These are phyloP conservation scores for Trametopsis cervina DNA, from an alignment of 768 basidiomycete genomes.

Conservation along the genomic window DNA sequence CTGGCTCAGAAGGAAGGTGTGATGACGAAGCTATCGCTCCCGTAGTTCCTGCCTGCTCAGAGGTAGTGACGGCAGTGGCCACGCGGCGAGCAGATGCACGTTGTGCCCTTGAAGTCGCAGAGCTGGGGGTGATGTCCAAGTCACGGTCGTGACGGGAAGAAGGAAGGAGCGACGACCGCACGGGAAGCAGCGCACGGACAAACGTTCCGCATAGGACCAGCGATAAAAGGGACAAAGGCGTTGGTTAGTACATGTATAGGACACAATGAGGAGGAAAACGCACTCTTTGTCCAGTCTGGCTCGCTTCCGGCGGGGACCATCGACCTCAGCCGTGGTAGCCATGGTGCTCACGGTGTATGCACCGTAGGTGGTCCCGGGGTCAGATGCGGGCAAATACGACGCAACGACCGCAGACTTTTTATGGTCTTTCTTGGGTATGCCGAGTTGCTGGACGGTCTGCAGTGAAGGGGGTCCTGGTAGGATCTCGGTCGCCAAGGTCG, in stretches of 20 bases:
- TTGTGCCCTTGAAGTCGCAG: slow-evolving; percentile 19
- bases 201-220: slow-evolving; percentile 7
- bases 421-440: slow-evolving; percentile 60
- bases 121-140: neutral
- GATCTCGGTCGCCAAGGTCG: slow-evolving; percentile 81
- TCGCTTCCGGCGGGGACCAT: slow-evolving; percentile 66
- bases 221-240: neutral
- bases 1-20: slow-evolving; percentile 47
- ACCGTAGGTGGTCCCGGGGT: slow-evolving; percentile 86
- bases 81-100: slow-evolving; percentile 23
- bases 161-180: neutral
- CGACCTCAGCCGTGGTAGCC: slow-evolving; percentile 44
- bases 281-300: slow-evolving; percentile 69
- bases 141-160: slow-evolving; percentile 1
- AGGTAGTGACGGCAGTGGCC: slow-evolving; percentile 7
- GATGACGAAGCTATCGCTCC: slow-evolving; percentile 30
- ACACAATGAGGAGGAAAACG: slow-evolving; percentile 25
- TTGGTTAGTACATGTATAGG: slow-evolving; percentile 17
- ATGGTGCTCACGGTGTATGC: slow-evolving; percentile 44
- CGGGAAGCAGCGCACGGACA: slow-evolving; percentile 7
- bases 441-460: slow-evolving; percentile 60
- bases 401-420: slow-evolving; percentile 62
- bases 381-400: slow-evolving; percentile 78
- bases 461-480: slow-evolving; percentile 82
- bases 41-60: slow-evolving; percentile 12